phyloP scores from a whole-genome alignment of 148 eudicot species.

The Rhododendron molle region DNA sequence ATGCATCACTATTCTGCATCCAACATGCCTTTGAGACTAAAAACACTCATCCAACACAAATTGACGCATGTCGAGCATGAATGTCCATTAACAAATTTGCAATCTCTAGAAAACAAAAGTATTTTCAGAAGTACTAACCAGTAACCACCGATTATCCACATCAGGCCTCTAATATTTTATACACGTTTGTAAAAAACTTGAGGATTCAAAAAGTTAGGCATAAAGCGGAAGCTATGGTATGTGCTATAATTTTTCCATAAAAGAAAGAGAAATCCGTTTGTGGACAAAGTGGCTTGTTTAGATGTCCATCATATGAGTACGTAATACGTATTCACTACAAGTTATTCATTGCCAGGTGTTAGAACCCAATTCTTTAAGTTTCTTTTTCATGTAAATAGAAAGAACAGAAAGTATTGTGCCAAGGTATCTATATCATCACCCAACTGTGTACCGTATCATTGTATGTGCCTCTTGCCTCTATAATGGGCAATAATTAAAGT shows the following conservation, averaged over 20 bases:
- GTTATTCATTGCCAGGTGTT: background rate
- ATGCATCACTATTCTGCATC: background rate
- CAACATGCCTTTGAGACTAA: background rate
- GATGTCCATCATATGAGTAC: background rate
- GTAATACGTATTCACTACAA: background rate
- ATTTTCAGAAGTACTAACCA: background rate
- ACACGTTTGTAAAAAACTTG: background rate
- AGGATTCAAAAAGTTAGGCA: background rate
- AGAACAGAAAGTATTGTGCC: background rate
- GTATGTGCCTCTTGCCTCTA: too few relatives aligned
- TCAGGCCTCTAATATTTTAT: background rate
- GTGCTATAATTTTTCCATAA: background rate
- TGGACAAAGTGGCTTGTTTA: background rate
- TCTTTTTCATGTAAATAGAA: background rate
- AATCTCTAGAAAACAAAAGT: background rate
- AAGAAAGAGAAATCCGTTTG: background rate
- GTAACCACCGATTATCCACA: background rate
- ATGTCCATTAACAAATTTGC: background rate
- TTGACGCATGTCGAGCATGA: background rate
- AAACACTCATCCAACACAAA: background rate
- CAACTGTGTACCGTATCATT: too few relatives aligned
- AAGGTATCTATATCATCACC: background rate
- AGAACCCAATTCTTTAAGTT: background rate
- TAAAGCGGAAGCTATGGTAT: background rate
- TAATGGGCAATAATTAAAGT: too few relatives aligned